phyloP scores from a whole-genome alignment of 345 rosid species.

The Eucalyptus sp. region DNA sequence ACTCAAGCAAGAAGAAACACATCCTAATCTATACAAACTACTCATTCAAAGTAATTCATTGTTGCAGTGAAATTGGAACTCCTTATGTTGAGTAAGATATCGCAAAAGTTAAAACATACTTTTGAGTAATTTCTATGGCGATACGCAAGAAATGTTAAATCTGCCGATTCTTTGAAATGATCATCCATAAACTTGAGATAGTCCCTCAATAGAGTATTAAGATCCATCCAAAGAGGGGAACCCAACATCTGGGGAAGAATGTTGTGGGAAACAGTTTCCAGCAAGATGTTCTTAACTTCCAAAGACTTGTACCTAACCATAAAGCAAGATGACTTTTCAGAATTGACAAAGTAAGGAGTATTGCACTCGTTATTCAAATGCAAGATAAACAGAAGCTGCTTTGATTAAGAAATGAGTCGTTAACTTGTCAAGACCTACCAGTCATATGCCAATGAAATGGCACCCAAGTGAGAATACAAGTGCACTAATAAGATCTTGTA shows the following conservation, averaged over 20 bases:
- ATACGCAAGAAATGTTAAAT: slow-evolving; percentile 94
- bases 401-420: neutral
- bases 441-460: slow-evolving; percentile 63
- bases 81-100: neutral
- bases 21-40: neutral
- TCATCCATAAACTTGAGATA: slow-evolving; percentile 98
- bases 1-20: neutral
- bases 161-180: slow-evolving; percentile 92
- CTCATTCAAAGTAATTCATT: neutral
- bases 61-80: neutral
- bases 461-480: slow-evolving; percentile 77
- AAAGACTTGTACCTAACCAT: slow-evolving; percentile 74
- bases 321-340: neutral
- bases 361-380: neutral
- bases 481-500: slow-evolving; percentile 87
- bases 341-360: neutral
- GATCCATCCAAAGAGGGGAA: slow-evolving; percentile 78
- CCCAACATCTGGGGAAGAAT: slow-evolving; percentile 73
- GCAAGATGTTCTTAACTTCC: slow-evolving; percentile 95
- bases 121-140: slow-evolving; percentile 96
- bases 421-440: slow-evolving; percentile 23
- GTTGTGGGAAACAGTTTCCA: slow-evolving; percentile 85
- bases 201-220: slow-evolving; percentile 63
- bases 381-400: neutral
- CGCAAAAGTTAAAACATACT: slow-evolving; percentile 24